phyloP scores from a whole-genome alignment of 2,329 filamentous ascomycete genomes.

The Aspergillus sp. region DNA sequence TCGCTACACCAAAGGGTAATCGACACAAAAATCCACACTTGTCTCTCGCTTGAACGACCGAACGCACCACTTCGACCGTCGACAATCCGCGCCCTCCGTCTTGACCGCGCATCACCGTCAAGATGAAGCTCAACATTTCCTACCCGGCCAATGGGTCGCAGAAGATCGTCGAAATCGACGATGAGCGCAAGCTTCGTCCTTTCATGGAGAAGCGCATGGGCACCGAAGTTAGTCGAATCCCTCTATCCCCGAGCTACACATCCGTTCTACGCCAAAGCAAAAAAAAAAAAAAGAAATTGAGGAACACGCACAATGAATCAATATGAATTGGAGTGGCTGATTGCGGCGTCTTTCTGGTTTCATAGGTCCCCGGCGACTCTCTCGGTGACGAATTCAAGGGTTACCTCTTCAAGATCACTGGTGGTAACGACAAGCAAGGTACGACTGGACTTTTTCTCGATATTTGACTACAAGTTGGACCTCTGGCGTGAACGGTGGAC shows the following conservation, averaged over 20 bases:
- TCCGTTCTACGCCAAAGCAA: slow-evolving; percentile 7
- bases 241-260: slow-evolving; percentile 18
- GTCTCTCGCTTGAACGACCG: slow-evolving; percentile 27
- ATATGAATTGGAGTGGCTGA: slow-evolving; percentile 30
- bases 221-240: slow-evolving; percentile 47
- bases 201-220: slow-evolving; percentile 97
- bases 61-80: slow-evolving; percentile 36
- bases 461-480: background rate
- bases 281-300: background rate
- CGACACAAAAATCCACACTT: slow-evolving; percentile 36
- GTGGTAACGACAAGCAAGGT: slow-evolving; percentile 99
- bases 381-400: slow-evolving; percentile 99
- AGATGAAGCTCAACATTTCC: slow-evolving; percentile 77
- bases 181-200: slow-evolving; percentile 98
- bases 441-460: slow-evolving; percentile 21
- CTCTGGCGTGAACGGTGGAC: background rate
- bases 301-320: slow-evolving; percentile 4
- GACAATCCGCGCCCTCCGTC: slow-evolving; percentile 47
- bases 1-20: slow-evolving; percentile 45
- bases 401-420: slow-evolving; percentile 99
- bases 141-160: slow-evolving; percentile 99
- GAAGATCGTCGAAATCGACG: slow-evolving; percentile 98
- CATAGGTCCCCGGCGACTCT: slow-evolving; percentile 83
- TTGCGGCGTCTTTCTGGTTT: slow-evolving; percentile 26
- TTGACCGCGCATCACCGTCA: slow-evolving; percentile 52